Conservation (phyloP, 75 land plant genomes). For the Isoetes taiwanensis region DNA sequence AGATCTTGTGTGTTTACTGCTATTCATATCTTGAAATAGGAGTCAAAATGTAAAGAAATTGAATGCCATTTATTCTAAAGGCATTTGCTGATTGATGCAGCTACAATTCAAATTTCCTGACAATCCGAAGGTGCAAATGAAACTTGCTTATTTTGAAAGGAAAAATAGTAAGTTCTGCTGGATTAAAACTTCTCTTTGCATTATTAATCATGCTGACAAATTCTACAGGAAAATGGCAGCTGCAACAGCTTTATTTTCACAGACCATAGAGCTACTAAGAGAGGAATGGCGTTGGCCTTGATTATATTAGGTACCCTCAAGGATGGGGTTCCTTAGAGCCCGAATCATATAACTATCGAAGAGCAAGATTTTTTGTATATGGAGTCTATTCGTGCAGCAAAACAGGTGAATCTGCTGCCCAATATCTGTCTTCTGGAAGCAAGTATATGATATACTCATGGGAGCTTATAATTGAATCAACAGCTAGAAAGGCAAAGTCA, state of each 20-base stretch:
- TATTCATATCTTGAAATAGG: too few species aligned
- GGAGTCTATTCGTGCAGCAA: constrained; percentile 24
- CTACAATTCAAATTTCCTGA: constrained; percentile 6
- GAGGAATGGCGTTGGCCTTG: constrained; percentile 11
- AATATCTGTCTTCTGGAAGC: too few species aligned
- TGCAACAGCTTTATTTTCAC: constrained; percentile 23
- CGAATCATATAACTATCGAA: constrained; percentile 13
- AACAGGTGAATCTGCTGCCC: too few species aligned
- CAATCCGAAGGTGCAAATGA: constrained; percentile 7
- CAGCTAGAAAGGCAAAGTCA: too few species aligned
- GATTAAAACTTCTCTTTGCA: neutral
- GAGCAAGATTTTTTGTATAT: constrained; percentile 22
- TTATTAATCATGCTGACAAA: too few species aligned
- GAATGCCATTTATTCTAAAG: too few species aligned
- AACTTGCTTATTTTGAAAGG: constrained; percentile 9
- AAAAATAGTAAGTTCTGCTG: neutral
- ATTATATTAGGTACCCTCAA: constrained; percentile 24
- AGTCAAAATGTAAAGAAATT: too few species aligned
- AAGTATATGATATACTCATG: too few species aligned
- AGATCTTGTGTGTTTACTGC: too few species aligned
- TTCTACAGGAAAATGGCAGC: constrained; percentile 22
- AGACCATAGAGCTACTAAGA: constrained; percentile 16
- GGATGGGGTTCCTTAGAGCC: constrained; percentile 32
- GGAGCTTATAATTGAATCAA: too few species aligned
- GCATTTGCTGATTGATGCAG: constrained; percentile 2